Percentiles rank a stretch among this genome's conserved stretches.
Evolutionary conservation across 2,329 filamentous ascomycete species (phyloP).

Genomic region (Trichoderma guizhouense): DNA sequence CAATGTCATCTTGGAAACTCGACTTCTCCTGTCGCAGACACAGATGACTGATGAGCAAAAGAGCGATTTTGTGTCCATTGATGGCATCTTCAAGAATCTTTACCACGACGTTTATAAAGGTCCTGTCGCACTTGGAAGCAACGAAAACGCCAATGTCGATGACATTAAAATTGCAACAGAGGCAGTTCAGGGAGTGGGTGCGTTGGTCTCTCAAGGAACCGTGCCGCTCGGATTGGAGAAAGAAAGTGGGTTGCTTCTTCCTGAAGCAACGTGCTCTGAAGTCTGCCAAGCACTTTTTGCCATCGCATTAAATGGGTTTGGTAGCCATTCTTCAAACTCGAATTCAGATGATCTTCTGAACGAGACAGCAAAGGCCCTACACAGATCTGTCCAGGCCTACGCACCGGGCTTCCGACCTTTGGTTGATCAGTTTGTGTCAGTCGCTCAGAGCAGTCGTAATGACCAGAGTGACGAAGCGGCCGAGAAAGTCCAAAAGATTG

Average conservation of each 20-base stretch:
- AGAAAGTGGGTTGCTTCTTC: conserved; percentile 31
- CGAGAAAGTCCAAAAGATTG: conserved; percentile 34
- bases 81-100: conserved; percentile 38
- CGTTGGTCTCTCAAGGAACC: conserved; percentile 41
- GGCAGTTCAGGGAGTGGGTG: conserved; percentile 45
- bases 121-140: conserved; percentile 32
- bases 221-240: background rate
- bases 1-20: conserved; percentile 48
- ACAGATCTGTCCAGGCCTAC: conserved; percentile 37
- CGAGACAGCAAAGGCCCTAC: conserved; percentile 40
- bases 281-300: conserved; percentile 38
- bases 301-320: conserved; percentile 28
- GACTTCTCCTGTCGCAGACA: conserved; percentile 38
- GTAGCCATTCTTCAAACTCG: conserved; percentile 21
- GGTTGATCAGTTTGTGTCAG: conserved; percentile 27
- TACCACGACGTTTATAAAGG: conserved; percentile 44
- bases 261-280: conserved; percentile 34
- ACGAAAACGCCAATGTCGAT: conserved; percentile 33
- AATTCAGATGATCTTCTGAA: conserved; percentile 39
- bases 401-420: conserved; percentile 36
- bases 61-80: conserved; percentile 36
- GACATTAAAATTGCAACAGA: conserved; percentile 42
- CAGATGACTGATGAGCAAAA: conserved; percentile 36
- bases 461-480: conserved; percentile 23
- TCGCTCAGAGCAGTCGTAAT: conserved; percentile 28